Percentiles rank a stretch among this genome's conserved stretches.
Conservation (phyloP, 208 protist species). For the Acanthamoeba royreba region DNA sequence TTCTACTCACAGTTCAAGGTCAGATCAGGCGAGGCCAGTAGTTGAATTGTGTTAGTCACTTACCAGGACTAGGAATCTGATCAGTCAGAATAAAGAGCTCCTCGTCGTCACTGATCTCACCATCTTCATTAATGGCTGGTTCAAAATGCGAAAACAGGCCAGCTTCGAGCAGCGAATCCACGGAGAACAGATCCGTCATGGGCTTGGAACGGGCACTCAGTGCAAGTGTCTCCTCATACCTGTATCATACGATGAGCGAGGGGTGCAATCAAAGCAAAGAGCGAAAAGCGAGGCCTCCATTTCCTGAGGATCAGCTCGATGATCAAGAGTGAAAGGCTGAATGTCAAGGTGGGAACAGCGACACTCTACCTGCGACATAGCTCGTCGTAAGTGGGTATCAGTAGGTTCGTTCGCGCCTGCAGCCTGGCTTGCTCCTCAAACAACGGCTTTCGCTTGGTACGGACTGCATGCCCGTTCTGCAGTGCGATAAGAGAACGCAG, state of each 20-base stretch:
- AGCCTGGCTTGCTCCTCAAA: neutral
- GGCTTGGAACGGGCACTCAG: neutral
- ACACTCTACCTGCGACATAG: too few species aligned
- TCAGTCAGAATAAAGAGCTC: neutral
- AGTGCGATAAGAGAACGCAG: too few species aligned
- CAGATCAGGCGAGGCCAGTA: neutral
- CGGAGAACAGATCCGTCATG: neutral
- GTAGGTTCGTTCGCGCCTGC: neutral
- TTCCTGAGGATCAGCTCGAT: neutral
- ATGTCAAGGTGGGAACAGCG: too few species aligned
- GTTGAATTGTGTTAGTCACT: neutral
- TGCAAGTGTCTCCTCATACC: conserved; percentile 5
- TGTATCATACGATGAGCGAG: neutral
- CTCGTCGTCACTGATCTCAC: neutral
- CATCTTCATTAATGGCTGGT: neutral
- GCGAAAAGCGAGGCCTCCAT: neutral
- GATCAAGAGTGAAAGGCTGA: neutral
- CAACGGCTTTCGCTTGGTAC: neutral
- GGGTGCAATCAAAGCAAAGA: neutral
- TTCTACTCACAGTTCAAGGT: neutral
- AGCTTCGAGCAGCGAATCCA: neutral
- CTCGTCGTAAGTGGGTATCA: neutral
- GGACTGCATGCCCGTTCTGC: too few species aligned
- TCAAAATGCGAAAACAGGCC: neutral
- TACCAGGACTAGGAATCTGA: neutral